Percentiles rank a stretch among this genome's conserved stretches.
Evolutionary conservation across 1,284 basidiomycete genomes (phyloP).

Genomic region (Thecaphora thlaspeos): DNA sequence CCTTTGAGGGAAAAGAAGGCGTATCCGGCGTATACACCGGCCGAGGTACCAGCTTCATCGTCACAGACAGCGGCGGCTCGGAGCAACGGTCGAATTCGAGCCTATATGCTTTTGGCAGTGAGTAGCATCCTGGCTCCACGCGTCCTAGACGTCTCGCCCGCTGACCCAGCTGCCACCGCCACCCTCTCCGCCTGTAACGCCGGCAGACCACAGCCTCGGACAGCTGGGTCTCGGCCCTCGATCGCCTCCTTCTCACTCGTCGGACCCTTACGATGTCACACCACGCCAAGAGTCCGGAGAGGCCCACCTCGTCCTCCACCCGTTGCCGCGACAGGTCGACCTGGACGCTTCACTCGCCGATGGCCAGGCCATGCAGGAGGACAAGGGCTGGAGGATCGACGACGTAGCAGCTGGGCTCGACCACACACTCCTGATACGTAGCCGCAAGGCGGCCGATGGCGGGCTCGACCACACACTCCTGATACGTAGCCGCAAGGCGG

Average conservation of each 20-base stretch:
- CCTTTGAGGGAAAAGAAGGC: conserved; percentile 5
- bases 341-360: neutral
- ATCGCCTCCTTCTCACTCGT: neutral
- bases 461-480: too few species aligned
- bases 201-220: conserved; percentile 15
- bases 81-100: neutral
- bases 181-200: too few species aligned
- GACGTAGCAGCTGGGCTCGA: conserved; percentile 13
- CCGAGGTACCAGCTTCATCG: conserved; percentile 12
- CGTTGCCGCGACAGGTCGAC: conserved; percentile 8
- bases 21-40: conserved; percentile 5
- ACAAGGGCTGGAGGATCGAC: conserved; percentile 7
- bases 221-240: conserved; percentile 9
- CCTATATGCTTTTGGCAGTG: conserved; percentile 13
- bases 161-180: too few species aligned
- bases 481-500: too few species aligned
- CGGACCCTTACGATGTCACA: conserved; percentile 21
- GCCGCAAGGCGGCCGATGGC: too few species aligned
- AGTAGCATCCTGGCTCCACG: too few species aligned
- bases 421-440: conserved; percentile 6
- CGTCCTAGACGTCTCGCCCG: too few species aligned
- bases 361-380: neutral
- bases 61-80: conserved; percentile 1
- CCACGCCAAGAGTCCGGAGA: neutral
- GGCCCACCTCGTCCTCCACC: conserved; percentile 11